Conservation (phyloP, 2,329 filamentous ascomycete species). For the Mycogone perniciosa region DNA sequence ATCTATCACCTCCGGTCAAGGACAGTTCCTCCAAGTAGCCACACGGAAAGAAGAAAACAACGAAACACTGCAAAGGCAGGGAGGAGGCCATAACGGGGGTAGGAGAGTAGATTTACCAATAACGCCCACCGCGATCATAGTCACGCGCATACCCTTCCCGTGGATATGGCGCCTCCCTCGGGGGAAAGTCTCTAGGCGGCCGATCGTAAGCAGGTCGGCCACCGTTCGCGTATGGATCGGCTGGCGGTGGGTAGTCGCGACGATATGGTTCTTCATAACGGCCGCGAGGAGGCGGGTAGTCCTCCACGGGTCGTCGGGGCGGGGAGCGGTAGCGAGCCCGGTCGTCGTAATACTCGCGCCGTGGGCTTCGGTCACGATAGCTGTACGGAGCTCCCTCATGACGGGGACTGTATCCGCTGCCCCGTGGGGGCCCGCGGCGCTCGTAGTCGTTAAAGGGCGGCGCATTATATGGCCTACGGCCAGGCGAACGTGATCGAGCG, state of each 20-base stretch:
- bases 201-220: constrained; percentile 49
- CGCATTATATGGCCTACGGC: constrained; percentile 53
- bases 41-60: constrained; percentile 2
- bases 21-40: constrained; percentile 24
- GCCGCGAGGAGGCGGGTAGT: constrained; percentile 64
- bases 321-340: constrained; percentile 75
- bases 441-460: constrained; percentile 74
- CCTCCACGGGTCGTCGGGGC: constrained; percentile 69
- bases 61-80: neutral
- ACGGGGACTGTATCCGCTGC: constrained; percentile 75
- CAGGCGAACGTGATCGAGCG: constrained; percentile 74
- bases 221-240: constrained; percentile 55
- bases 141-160: constrained; percentile 40
- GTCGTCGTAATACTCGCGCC: constrained; percentile 83
- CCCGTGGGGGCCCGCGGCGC: constrained; percentile 64
- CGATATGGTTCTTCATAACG: constrained; percentile 75
- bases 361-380: constrained; percentile 83
- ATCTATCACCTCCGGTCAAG: constrained; percentile 33
- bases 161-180: constrained; percentile 33
- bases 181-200: constrained; percentile 47
- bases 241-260: constrained; percentile 58
- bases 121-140: constrained; percentile 45
- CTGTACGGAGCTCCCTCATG: constrained; percentile 57
- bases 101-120: constrained; percentile 39
- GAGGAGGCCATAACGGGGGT: neutral